phyloP scores from a whole-genome alignment of 2,329 filamentous ascomycete species.

The Lasiodiplodia citricola region DNA sequence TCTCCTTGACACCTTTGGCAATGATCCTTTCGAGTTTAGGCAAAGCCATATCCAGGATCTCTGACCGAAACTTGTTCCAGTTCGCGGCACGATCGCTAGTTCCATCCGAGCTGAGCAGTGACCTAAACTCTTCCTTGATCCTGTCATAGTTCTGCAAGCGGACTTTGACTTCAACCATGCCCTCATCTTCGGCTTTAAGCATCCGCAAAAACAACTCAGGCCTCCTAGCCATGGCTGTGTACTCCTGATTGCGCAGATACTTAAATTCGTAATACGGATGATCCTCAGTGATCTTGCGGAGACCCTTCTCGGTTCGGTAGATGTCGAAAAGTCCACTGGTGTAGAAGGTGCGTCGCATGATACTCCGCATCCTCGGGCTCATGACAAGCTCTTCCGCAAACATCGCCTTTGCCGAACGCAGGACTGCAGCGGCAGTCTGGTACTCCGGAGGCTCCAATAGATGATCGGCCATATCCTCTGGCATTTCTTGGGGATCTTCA shows the following conservation, averaged over 20 bases:
- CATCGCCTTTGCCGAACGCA: constrained; percentile 82
- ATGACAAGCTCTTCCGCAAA: constrained; percentile 89
- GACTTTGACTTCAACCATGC: constrained; percentile 84
- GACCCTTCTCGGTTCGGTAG: constrained; percentile 88
- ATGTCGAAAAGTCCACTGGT: constrained; percentile 84
- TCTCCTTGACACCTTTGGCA: constrained; percentile 91
- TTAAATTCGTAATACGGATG: constrained; percentile 98
- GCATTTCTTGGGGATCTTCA: constrained; percentile 80
- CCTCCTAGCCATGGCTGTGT: constrained; percentile 77
- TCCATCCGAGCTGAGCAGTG: constrained; percentile 91
- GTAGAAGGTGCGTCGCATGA: constrained; percentile 83
- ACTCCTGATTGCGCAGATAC: constrained; percentile 88
- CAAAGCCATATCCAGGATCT: constrained; percentile 82
- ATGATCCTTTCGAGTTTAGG: constrained; percentile 83
- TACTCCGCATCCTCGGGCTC: constrained; percentile 87
- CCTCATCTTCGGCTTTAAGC: constrained; percentile 95
- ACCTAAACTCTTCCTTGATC: constrained; percentile 77
- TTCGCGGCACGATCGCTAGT: constrained; percentile 93
- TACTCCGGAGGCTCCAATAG: constrained; percentile 75
- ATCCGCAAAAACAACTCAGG: constrained; percentile 95
- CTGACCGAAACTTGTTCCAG: constrained; percentile 88
- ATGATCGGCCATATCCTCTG: constrained; percentile 85
- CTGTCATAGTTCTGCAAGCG: constrained; percentile 75
- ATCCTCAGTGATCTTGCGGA: constrained; percentile 90
- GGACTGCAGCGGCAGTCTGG: constrained; percentile 73